phyloP scores from a whole-genome alignment of 305 asterid genomes.

The Fraxinus albicans region DNA sequence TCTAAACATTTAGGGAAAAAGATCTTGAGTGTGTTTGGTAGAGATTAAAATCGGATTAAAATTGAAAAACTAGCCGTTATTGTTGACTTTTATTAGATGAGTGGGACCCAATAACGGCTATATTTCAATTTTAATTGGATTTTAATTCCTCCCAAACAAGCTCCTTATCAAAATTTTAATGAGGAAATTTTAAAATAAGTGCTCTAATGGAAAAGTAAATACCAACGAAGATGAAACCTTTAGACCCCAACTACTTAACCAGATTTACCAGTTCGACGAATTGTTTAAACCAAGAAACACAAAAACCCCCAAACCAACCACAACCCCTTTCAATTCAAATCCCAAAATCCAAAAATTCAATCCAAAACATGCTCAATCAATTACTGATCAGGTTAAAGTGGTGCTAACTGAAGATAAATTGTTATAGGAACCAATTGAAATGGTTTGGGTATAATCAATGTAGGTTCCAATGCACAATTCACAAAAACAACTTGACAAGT shows the following conservation, averaged over 20 bases:
- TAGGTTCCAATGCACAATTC: neutral
- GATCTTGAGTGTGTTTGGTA: too few relatives aligned
- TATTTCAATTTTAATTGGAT: too few relatives aligned
- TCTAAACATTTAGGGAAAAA: neutral
- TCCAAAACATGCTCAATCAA: neutral
- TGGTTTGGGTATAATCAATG: neutral
- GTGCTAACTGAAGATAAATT: neutral
- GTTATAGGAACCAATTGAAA: neutral
- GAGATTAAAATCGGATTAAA: too few relatives aligned
- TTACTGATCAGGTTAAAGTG: constrained; percentile 13
- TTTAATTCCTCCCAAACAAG: too few relatives aligned
- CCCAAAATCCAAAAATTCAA: neutral
- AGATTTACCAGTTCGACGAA: constrained; percentile 27
- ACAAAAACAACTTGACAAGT: neutral
- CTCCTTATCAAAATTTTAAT: neutral
- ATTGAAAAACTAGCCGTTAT: too few relatives aligned
- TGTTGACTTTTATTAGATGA: too few relatives aligned
- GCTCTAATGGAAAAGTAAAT: neutral
- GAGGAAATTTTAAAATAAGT: neutral
- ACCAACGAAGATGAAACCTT: neutral
- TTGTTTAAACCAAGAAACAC: constrained; percentile 20
- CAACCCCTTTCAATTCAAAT: neutral
- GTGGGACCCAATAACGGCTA: too few relatives aligned
- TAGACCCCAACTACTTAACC: neutral
- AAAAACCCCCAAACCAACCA: neutral